Evolutionary conservation across 2,329 filamentous ascomycete genomes (phyloP).

Genomic region (Monosporascus sp.): DNA sequence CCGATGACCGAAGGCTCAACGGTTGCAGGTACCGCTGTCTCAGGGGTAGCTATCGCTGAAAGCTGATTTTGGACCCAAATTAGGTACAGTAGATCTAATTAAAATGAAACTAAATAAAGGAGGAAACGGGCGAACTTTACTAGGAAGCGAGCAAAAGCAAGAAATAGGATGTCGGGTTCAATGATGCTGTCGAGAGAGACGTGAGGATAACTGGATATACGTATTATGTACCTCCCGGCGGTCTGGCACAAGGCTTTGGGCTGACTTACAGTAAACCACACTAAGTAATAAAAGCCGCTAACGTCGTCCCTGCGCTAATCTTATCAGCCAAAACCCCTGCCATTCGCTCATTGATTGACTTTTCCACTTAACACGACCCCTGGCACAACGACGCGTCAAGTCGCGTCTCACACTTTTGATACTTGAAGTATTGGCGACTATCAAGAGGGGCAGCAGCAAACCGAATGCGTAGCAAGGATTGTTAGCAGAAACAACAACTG

Average conservation of each 20-base stretch:
- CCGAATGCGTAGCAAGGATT: no score
- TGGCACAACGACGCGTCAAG: neutral
- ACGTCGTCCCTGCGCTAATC: neutral
- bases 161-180: no score
- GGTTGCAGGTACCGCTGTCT: constrained; percentile 6
- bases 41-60: constrained; percentile 6
- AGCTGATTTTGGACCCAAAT: neutral
- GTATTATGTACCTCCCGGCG: neutral
- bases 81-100: no score
- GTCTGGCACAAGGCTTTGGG: neutral
- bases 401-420: neutral
- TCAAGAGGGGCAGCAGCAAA: neutral
- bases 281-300: neutral
- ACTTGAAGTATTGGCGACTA: neutral
- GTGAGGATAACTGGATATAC: no score
- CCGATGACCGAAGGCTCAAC: constrained; percentile 5
- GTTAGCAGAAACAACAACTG: no score
- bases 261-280: no score
- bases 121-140: no score
- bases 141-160: no score
- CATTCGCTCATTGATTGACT: neutral
- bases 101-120: no score
- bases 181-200: no score
- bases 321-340: neutral
- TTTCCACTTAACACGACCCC: neutral